Percentiles rank a stretch among this genome's conserved stretches.
Conservation (phyloP, 1,284 basidiomycete genomes). For the Termitomyces sp. region DNA sequence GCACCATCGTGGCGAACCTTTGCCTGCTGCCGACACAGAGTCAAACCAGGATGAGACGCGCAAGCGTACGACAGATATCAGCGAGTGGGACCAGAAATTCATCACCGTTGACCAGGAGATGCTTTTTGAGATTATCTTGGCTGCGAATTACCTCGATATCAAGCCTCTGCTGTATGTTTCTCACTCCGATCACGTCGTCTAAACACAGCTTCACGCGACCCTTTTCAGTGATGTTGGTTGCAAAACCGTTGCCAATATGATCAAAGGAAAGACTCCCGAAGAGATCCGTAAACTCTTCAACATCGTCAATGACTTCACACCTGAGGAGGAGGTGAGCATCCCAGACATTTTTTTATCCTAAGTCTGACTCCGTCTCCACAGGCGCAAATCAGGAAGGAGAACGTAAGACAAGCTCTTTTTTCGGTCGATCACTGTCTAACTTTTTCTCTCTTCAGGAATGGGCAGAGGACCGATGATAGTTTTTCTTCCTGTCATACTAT, state of each 20-base stretch:
- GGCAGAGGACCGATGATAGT: constrained; percentile 77
- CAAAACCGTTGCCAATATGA: constrained; percentile 99
- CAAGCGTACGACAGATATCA: constrained; percentile 95
- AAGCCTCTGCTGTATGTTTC: constrained; percentile 87
- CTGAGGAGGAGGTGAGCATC: constrained; percentile 86
- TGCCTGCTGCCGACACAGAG: constrained; percentile 83
- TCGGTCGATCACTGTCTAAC: constrained; percentile 15
- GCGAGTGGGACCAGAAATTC: constrained; percentile 99
- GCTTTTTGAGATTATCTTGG: constrained; percentile 99
- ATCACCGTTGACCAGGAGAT: constrained; percentile 96
- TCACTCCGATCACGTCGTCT: neutral
- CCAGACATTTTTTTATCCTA: constrained; percentile 6
- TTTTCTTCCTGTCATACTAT: constrained; percentile 15
- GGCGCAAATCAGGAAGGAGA: constrained; percentile 99
- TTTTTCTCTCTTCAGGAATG: constrained; percentile 58
- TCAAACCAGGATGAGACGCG: constrained; percentile 87
- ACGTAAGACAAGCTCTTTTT: constrained; percentile 53
- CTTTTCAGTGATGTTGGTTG: constrained; percentile 87
- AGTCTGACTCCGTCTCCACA: constrained; percentile 26
- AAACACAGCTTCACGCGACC: neutral
- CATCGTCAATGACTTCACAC: constrained; percentile 98
- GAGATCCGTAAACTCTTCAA: constrained; percentile 97
- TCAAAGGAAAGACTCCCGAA: constrained; percentile 96
- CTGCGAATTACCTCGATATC: constrained; percentile 99
- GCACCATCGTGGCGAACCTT: constrained; percentile 94